Evolutionary conservation across 1,139 yeast genomes (phyloP).

Genomic region (Nakaseomyces nivariensis): DNA sequence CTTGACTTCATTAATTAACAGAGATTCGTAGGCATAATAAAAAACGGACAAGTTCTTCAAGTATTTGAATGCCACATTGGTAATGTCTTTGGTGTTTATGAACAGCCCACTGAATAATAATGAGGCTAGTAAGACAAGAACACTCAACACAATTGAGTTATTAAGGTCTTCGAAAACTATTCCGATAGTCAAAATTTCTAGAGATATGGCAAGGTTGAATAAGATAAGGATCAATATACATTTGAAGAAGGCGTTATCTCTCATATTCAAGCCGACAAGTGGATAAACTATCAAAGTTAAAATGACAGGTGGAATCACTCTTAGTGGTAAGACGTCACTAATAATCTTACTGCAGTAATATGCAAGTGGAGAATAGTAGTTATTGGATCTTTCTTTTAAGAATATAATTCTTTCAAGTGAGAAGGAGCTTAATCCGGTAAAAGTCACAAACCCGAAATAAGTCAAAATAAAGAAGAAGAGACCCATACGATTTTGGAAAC

Average conservation of each 20-base stretch:
- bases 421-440: conserved; percentile 85
- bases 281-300: conserved; percentile 86
- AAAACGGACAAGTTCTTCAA: conserved; percentile 79
- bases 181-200: conserved; percentile 80
- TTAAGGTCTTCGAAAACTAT: conserved; percentile 84
- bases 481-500: conserved; percentile 92
- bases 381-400: conserved; percentile 86
- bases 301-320: conserved; percentile 82
- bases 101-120: conserved; percentile 87
- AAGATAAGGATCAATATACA: conserved; percentile 60
- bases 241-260: conserved; percentile 65
- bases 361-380: conserved; percentile 78
- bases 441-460: conserved; percentile 84
- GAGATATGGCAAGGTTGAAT: conserved; percentile 78
- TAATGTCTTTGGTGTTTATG: conserved; percentile 56
- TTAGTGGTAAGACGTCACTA: conserved; percentile 81
- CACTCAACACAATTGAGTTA: conserved; percentile 84
- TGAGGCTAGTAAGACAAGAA: conserved; percentile 71
- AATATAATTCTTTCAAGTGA: conserved; percentile 81
- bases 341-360: conserved; percentile 77
- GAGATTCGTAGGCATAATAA: conserved; percentile 91
- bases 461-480: conserved; percentile 83
- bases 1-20: conserved; percentile 88
- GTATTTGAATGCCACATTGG: conserved; percentile 46
- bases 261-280: conserved; percentile 76